These are phyloP conservation scores for Neurospora africana DNA, from an alignment of 495 filamentous ascomycete genomes.

Conservation along the genomic window DNA sequence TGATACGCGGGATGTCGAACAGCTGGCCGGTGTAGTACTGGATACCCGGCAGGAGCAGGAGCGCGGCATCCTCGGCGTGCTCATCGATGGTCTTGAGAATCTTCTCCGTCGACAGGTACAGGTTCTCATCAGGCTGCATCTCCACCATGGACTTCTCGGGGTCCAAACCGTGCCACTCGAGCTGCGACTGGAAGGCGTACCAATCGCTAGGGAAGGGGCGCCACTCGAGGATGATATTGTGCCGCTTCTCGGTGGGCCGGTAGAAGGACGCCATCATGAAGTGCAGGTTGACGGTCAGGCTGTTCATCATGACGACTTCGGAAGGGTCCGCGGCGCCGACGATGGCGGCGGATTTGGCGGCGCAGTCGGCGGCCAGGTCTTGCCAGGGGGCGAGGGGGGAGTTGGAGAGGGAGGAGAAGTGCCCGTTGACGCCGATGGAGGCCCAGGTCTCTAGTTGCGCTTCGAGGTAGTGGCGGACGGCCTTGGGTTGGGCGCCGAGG, in stretches of 20 bases:
- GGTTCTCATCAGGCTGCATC: constrained; percentile 49
- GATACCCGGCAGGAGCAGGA: constrained; percentile 77
- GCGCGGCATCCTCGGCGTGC: constrained; percentile 64
- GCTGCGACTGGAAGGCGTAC: constrained; percentile 81
- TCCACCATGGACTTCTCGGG: constrained; percentile 59
- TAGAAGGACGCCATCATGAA: constrained; percentile 86
- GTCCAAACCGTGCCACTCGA: constrained; percentile 57
- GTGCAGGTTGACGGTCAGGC: constrained; percentile 81
- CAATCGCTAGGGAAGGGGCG: constrained; percentile 91
- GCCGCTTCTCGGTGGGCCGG: constrained; percentile 51
- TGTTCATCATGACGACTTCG: constrained; percentile 87
- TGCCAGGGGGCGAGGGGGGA: constrained; percentile 61
- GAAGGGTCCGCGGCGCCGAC: constrained; percentile 57
- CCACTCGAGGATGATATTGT: constrained; percentile 82
- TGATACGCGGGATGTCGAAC: constrained; percentile 76
- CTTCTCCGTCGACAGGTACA: constrained; percentile 52
- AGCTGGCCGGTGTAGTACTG: constrained; percentile 91
- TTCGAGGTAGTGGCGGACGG: constrained; percentile 53
- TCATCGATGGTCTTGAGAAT: constrained; percentile 67
- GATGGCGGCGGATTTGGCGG: constrained; percentile 60
- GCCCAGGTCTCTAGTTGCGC: constrained; percentile 77
- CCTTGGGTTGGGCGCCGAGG: constrained; percentile 71
- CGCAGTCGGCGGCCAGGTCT: constrained; percentile 62
- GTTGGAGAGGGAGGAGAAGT: constrained; percentile 67
- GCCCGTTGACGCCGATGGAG: constrained; percentile 76